Evolutionary conservation across 2,329 filamentous ascomycete genomes (phyloP).

Genomic region (Periconia digitata): DNA sequence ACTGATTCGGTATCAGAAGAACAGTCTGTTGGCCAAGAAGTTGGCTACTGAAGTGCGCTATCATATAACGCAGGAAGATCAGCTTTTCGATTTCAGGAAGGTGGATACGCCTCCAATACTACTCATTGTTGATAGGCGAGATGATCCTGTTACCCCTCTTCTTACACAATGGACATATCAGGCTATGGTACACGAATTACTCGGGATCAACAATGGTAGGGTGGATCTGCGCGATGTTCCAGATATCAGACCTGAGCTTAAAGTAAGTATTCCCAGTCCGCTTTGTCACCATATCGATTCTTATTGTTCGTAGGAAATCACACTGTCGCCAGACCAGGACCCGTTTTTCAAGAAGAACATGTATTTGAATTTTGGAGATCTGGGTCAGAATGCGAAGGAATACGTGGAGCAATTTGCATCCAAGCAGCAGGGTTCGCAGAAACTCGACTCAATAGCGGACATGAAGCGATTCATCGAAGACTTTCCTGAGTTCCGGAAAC

Average conservation of each 20-base stretch:
- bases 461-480: slow-evolving; percentile 99
- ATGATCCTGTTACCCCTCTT: slow-evolving; percentile 91
- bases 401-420: slow-evolving; percentile 98
- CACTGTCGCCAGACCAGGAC: slow-evolving; percentile 94
- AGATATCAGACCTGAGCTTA: slow-evolving; percentile 81
- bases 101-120: slow-evolving; percentile 93
- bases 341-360: slow-evolving; percentile 99
- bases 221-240: slow-evolving; percentile 84
- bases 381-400: slow-evolving; percentile 96
- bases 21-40: slow-evolving; percentile 87
- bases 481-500: slow-evolving; percentile 94
- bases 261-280: slow-evolving; percentile 36
- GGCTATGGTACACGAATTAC: slow-evolving; percentile 97
- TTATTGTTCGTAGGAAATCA: slow-evolving; percentile 66
- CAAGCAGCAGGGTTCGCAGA: slow-evolving; percentile 93
- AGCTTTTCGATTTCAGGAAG: slow-evolving; percentile 93
- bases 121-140: slow-evolving; percentile 84
- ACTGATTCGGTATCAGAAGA: slow-evolving; percentile 89
- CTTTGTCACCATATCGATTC: neutral
- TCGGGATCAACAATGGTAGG: slow-evolving; percentile 93
- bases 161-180: slow-evolving; percentile 99
- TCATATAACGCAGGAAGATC: slow-evolving; percentile 91
- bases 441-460: slow-evolving; percentile 94
- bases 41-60: slow-evolving; percentile 90
- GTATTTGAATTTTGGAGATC: slow-evolving; percentile 95